Base-by-base conservation (phyloP, 345 rosid species). In the Anacardium occidentale region DNA sequence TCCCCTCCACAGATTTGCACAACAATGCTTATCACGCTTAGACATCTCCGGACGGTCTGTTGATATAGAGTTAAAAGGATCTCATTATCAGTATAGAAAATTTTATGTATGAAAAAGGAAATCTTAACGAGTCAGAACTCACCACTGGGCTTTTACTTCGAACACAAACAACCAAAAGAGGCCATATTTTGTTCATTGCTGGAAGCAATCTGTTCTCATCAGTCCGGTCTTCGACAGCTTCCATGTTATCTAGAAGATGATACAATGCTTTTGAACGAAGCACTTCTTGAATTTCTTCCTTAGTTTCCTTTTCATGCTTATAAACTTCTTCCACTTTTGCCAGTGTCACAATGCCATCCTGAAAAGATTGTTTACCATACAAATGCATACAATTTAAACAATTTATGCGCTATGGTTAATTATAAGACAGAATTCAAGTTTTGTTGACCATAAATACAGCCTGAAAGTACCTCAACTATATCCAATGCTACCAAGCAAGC, bases 151-250 rank as follows among this genome's bases (percentile, higher is more conserved):
- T 86, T 61, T 76, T 81, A 76, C 85, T 91, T 74, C 71, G 84
- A 61, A 90, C 80, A 75, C 90, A 89, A 70, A 86, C 83, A 75
- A 95, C 78, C 81, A 93, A 82, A 77, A 89, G 83, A 0, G 97
- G 98, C 99, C 99, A 92, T 73, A 95, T 72, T 80, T 88, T 91
- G 79, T 95, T 92, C 88, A 88, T 79, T 51, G 99, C 91, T 26
- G 98, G 99, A 76, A 92, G 94, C 77, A 90, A 80, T 78, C 98
- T 82, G 84, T 92, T 95, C 82, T 89, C 99, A 9, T 83, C 89
- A 44, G 83, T 74, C 72, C 86, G 92, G 76, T 83, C 91, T 11
- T 90, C 90, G 2, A 85, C 85, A 48, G 74, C 85, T 70, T 79
- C 88, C 73, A 90, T 20, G 74, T 72, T 74, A 75, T 90, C 96